Evolutionary conservation across 2,329 filamentous ascomycete genomes (phyloP).

Genomic region (Venturia pyrina): DNA sequence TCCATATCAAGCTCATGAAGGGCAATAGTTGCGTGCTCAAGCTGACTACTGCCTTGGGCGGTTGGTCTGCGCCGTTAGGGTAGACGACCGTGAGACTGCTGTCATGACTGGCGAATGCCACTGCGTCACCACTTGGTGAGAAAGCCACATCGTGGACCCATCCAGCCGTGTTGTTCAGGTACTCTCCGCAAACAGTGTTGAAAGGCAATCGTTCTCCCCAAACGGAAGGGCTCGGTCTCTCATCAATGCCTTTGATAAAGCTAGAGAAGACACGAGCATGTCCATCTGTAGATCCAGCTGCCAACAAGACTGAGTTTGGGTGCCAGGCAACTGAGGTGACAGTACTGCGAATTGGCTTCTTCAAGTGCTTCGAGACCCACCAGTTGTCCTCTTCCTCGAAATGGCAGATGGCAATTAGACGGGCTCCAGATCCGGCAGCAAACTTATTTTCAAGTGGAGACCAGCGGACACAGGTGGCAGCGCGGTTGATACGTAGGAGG

Average conservation of each 20-base stretch:
- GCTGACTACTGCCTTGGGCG: slow-evolving; percentile 80
- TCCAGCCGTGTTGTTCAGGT: slow-evolving; percentile 86
- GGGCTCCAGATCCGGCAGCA: slow-evolving; percentile 89
- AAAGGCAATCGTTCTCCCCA: slow-evolving; percentile 97
- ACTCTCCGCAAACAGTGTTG: slow-evolving; percentile 97
- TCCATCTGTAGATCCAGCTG: slow-evolving; percentile 92
- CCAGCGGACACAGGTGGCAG: slow-evolving; percentile 95
- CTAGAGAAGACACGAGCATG: slow-evolving; percentile 90
- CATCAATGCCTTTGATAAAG: slow-evolving; percentile 92
- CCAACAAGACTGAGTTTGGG: slow-evolving; percentile 90
- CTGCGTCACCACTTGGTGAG: slow-evolving; percentile 82
- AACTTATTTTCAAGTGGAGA: slow-evolving; percentile 96
- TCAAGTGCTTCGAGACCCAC: slow-evolving; percentile 99
- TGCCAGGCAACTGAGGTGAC: slow-evolving; percentile 95
- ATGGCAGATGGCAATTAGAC: slow-evolving; percentile 94
- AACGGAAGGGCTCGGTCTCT: slow-evolving; percentile 70
- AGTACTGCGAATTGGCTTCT: slow-evolving; percentile 96
- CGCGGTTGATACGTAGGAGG: slow-evolving; percentile 90
- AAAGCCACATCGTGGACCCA: slow-evolving; percentile 95
- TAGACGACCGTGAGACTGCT: slow-evolving; percentile 96
- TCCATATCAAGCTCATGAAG: slow-evolving; percentile 91
- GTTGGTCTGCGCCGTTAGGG: slow-evolving; percentile 80
- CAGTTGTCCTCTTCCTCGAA: slow-evolving; percentile 99
- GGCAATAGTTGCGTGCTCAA: slow-evolving; percentile 84
- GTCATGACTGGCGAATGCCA: slow-evolving; percentile 91